phyloP scores from a whole-genome alignment of 371 early-diverging fungal genomes.

The Zychaea mexicana region DNA sequence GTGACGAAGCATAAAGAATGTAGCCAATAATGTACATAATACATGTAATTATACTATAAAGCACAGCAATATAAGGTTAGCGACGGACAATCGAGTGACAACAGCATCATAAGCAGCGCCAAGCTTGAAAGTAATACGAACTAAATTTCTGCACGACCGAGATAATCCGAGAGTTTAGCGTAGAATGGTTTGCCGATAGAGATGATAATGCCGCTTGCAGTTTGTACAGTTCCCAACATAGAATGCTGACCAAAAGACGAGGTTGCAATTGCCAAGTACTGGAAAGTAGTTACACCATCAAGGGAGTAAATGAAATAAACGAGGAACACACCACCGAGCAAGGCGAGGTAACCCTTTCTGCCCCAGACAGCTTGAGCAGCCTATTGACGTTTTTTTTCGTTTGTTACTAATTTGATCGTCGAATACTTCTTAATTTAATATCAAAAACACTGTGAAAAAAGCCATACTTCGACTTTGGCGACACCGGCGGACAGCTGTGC shows the following conservation, averaged over 20 bases:
- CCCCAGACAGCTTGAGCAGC: slow-evolving; percentile 26
- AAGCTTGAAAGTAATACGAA: slow-evolving; percentile 1
- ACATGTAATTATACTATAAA: slow-evolving; percentile 11
- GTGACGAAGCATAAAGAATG: slow-evolving; percentile 19
- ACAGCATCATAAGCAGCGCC: background rate
- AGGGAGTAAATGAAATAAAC: slow-evolving; percentile 19
- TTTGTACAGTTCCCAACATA: slow-evolving; percentile 16
- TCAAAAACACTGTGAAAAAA: background rate
- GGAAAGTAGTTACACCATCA: slow-evolving; percentile 18
- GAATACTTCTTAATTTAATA: too few species aligned
- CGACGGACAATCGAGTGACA: too few species aligned
- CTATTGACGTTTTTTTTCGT: background rate
- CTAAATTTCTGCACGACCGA: slow-evolving; percentile 24
- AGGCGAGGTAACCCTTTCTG: slow-evolving; percentile 12
- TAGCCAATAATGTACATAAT: slow-evolving; percentile 18
- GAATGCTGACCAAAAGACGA: slow-evolving; percentile 18
- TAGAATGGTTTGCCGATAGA: slow-evolving; percentile 21
- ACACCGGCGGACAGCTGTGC: slow-evolving; percentile 11
- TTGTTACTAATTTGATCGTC: background rate
- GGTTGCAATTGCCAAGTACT: slow-evolving; percentile 16
- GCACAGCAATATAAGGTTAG: too few species aligned
- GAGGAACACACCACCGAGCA: slow-evolving; percentile 11
- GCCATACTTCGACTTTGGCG: slow-evolving; percentile 15
- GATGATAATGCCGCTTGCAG: slow-evolving; percentile 21
- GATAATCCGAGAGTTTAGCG: slow-evolving; percentile 25